These are phyloP conservation scores for Rhizopus delemar DNA, from an alignment of 371 early-diverging fungal genomes.

Conservation along the genomic window DNA sequence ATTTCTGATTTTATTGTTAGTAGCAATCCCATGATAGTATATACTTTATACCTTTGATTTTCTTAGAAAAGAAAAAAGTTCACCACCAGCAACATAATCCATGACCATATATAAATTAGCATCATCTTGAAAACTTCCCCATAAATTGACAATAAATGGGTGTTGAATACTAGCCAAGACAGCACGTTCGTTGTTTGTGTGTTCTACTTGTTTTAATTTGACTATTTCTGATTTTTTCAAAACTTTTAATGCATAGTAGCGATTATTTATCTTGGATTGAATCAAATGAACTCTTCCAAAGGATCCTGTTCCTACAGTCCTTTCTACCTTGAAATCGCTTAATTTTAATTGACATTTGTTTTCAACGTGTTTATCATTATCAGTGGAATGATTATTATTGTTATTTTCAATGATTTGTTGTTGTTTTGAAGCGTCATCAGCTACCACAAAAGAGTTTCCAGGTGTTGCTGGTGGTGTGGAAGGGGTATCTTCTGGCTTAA, in stretches of 20 bases:
- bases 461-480: constrained; percentile 26
- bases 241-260: constrained; percentile 88
- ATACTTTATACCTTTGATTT: constrained; percentile 19
- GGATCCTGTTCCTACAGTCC: constrained; percentile 91
- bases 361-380: neutral
- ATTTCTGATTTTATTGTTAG: constrained; percentile 48
- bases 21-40: neutral
- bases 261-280: constrained; percentile 59
- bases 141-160: constrained; percentile 89
- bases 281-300: constrained; percentile 95
- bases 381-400: neutral
- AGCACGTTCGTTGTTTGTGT: constrained; percentile 82
- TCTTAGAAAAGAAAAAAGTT: constrained; percentile 81
- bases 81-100: constrained; percentile 95
- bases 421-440: neutral
- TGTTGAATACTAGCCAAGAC: constrained; percentile 76
- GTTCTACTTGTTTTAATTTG: constrained; percentile 88
- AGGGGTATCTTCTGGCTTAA: constrained; percentile 19
- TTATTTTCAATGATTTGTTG: too few relatives aligned
- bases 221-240: constrained; percentile 90
- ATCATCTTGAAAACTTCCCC: constrained; percentile 85
- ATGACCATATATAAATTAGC: constrained; percentile 88
- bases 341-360: constrained; percentile 15
- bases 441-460: constrained; percentile 18
- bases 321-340: constrained; percentile 50